Percentiles rank a stretch among this genome's conserved stretches.
Conservation (phyloP, 2,329 filamentous ascomycete species). For the Phialemoniopsis sp. region DNA sequence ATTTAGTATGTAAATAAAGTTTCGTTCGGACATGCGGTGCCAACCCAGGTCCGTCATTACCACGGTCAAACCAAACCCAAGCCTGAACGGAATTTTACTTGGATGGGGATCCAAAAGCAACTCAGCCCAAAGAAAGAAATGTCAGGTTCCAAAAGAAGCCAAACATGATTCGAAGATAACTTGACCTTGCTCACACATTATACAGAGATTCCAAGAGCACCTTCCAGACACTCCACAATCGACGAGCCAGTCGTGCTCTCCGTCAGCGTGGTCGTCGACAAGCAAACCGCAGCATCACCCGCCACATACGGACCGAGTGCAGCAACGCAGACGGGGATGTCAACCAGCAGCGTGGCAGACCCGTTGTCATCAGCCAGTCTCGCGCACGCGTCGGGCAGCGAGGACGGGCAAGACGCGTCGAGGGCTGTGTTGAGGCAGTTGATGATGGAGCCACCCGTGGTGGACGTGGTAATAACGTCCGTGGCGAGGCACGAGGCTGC, state of each 20-base stretch:
- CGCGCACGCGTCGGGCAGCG: conserved; percentile 9
- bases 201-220: conserved; percentile 1
- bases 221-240: conserved; percentile 8
- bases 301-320: conserved; percentile 9
- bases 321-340: conserved; percentile 5
- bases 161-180: too few species aligned
- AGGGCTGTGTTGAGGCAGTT: conserved; percentile 6
- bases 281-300: conserved; percentile 5
- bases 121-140: too few species aligned
- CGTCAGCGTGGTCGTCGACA: conserved; percentile 5
- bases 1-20: too few species aligned
- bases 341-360: background rate
- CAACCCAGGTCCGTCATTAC: too few species aligned
- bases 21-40: too few species aligned
- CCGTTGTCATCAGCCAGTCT: background rate
- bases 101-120: too few species aligned
- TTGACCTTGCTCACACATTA: too few species aligned
- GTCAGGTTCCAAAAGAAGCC: too few species aligned
- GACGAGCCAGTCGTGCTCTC: conserved; percentile 2
- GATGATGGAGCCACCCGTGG: conserved; percentile 5
- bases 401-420: conserved; percentile 5
- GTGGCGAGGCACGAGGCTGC: conserved; percentile 5
- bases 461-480: background rate
- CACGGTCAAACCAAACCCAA: too few species aligned
- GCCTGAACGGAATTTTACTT: too few species aligned